Base-by-base conservation (phyloP, 1,284 basidiomycete species). In the Fomes fomentarius region DNA sequence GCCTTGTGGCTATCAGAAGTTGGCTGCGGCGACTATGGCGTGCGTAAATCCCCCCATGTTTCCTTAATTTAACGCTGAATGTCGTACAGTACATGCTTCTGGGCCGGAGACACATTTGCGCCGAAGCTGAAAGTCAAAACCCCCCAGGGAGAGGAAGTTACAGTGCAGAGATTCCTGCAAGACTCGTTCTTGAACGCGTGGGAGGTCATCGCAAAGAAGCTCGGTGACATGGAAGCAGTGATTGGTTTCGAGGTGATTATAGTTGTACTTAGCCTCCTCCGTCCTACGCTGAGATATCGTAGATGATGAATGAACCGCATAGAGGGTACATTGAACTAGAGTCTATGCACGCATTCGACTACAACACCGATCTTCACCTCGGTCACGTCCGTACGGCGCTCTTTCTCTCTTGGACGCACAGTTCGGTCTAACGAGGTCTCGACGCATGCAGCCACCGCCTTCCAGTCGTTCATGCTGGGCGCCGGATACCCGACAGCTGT, bases 231-330 rank as follows among this genome's bases (percentile, higher is more conserved):
- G 31, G 86, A 92, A 11, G 87, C 85, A 3, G 90, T 97, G 0
- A 66, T 97, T 15, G 96, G 96, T 0, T 96, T 98, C 56, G 92
- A 98, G 81, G 92, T 65, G 41, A n/a, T 35, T 24, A 51, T 42
- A 10, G 25, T 5, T 21, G 31, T 49, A 14, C 43, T 31, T 48
- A 45, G 25, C 15, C 22, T 42, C 19, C 22, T 44, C 30, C 21
- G 26, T 21, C 21, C 42, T 22, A 9, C 17, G 15, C 47, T 47
- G n/a, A 39, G 24, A 10, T 30, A 2, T 34, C 30, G 8, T 57
- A 94, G 91, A 82, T 93, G 69, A 90, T 98, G 83, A 99, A 99
- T 66, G 96, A 99, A 71, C 96, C 96, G 0, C 96, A 99, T 73
- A 81, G 89, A 65, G 97, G 96, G 22, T 97, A 95, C 67, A 85